phyloP scores from a whole-genome alignment of 257 asterid genomes.

The Osmanthus fragrans region DNA sequence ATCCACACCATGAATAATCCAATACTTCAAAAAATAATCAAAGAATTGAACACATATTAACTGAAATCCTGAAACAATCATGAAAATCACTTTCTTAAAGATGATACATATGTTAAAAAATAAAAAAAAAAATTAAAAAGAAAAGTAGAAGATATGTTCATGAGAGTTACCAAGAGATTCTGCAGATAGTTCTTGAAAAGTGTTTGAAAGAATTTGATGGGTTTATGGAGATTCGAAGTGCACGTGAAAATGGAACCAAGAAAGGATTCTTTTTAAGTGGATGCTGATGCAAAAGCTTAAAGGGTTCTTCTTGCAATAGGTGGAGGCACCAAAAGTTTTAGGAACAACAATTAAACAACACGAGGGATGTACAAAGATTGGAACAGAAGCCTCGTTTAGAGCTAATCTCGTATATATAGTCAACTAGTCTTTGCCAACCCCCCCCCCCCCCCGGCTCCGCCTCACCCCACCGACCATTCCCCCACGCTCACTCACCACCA shows the following conservation, averaged over 20 bases:
- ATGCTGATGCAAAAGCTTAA: slow-evolving; percentile 32
- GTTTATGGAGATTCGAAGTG: slow-evolving; percentile 25
- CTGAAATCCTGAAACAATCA: background rate
- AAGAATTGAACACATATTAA: background rate
- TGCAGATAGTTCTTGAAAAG: slow-evolving; percentile 7
- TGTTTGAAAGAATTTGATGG: slow-evolving; percentile 16
- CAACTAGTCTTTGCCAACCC: slow-evolving; percentile 30
- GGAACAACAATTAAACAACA: slow-evolving; percentile 29
- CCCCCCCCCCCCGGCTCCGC: background rate
- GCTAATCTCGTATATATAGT: slow-evolving; percentile 14
- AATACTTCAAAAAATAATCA: background rate
- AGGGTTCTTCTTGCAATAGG: slow-evolving; percentile 22
- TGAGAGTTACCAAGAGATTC: slow-evolving; percentile 22
- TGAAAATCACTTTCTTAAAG: background rate
- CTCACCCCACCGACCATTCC: background rate
- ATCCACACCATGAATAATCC: slow-evolving; percentile 5
- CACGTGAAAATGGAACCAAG: slow-evolving; percentile 28
- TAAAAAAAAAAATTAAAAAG: background rate
- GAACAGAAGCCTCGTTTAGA: slow-evolving; percentile 19
- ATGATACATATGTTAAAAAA: background rate
- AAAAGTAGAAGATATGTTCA: background rate
- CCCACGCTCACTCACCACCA: too few species aligned
- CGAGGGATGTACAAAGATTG: slow-evolving; percentile 18
- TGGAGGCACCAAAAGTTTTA: slow-evolving; percentile 17
- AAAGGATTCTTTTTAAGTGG: slow-evolving; percentile 28